Conservation (phyloP, 805 yeast species). For the Kuraishia cidri region DNA sequence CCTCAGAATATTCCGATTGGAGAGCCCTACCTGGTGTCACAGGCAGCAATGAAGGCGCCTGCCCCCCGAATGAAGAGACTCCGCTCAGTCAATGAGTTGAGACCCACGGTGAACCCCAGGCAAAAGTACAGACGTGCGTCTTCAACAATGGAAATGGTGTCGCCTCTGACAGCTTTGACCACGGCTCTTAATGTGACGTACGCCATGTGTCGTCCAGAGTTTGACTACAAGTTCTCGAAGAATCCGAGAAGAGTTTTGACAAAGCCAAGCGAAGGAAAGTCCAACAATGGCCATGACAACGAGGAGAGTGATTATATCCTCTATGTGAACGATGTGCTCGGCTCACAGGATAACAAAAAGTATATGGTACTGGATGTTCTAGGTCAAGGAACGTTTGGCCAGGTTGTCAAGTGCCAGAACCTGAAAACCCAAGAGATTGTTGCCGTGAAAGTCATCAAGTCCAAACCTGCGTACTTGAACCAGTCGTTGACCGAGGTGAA, state of each 20-base stretch:
- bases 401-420: conserved; percentile 90
- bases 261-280: conserved; percentile 79
- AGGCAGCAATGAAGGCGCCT: neutral
- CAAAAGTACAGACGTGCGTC: conserved; percentile 71
- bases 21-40: no score
- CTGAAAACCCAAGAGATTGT: conserved; percentile 70
- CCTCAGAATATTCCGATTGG: no score
- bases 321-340: conserved; percentile 89
- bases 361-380: conserved; percentile 83
- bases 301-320: conserved; percentile 84
- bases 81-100: conserved; percentile 36
- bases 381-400: conserved; percentile 98
- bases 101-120: conserved; percentile 49
- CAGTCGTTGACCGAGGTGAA: conserved; percentile 90
- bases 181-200: conserved; percentile 72
- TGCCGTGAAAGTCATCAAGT: conserved; percentile 91
- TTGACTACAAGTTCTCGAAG: conserved; percentile 72
- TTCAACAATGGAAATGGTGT: conserved; percentile 50
- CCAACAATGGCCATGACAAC: conserved; percentile 81
- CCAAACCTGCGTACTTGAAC: conserved; percentile 83
- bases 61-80: conserved; percentile 39
- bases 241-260: conserved; percentile 92
- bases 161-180: conserved; percentile 79
- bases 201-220: conserved; percentile 75
- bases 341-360: conserved; percentile 75